Evolutionary conservation across 306 rosid genomes (phyloP), one percentile per base, ranked within the genome.

Genomic region (Fragaria ananassa): DNA sequence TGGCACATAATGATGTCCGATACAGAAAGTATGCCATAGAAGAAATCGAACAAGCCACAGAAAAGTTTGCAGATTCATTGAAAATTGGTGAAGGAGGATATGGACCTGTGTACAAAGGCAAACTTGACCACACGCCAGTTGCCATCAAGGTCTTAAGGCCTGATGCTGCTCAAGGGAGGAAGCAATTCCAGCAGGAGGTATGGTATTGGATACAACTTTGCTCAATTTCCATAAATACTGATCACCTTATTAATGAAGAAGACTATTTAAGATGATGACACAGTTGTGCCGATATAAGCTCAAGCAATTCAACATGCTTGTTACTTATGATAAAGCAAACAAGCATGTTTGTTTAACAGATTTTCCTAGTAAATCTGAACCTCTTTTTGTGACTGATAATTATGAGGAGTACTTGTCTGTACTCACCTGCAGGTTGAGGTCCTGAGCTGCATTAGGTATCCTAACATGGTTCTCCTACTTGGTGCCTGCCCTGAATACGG

Each of bases 31-130:
- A 92, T 82, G 80, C 86, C 74, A 90, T 95, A 65, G 80, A 86
- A 27, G 99, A 95, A 78, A 95, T 95, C 72, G 93, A 92, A 86
- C 79, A 1, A 44, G 95, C 96, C 65, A 95, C 99, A 11, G 80
- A 83, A 21, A 83, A 80, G 61, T 90, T 92, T 81, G 71, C 87
- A 60, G 78, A 37, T 3, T 68, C 85, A 5, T 78, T 74, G 76
- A 91, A 92, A 84, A 77, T 95, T 39, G 99, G 99, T 66, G 99
- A 92, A 88, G 99, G 99, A 72, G 99, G 99, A 64, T 95, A 95
- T 70, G 99, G 99, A 80, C 97, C 99, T 11, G 99, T 92, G 60
- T 95, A 68, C 81, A 91, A 81, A 83, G 97, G 96, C 65, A 83
- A 77, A 67, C 97, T 95, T 70, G 96, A 92, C 74, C 97, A 92